These are phyloP conservation scores for Thermothielavioides terrestris DNA, from an alignment of 495 filamentous ascomycete genomes.

Conservation along the genomic window DNA sequence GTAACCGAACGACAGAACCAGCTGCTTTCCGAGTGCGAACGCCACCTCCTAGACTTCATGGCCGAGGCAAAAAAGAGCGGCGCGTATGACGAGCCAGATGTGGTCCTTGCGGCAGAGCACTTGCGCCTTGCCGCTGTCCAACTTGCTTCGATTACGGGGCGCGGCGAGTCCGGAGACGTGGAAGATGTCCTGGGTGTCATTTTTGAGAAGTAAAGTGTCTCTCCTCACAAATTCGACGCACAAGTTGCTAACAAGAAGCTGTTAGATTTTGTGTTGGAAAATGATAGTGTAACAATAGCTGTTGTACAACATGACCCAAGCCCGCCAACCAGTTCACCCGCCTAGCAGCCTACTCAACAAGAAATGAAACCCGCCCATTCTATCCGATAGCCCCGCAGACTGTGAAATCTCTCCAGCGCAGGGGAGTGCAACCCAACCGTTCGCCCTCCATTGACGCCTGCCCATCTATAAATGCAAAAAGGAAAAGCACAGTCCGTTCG, in stretches of 20 bases:
- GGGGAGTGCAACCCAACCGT: not conserved
- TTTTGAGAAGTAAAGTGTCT: conserved; percentile 70
- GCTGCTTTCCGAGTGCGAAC: conserved; percentile 63
- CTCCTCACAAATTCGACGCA: not conserved
- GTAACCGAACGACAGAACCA: conserved; percentile 83
- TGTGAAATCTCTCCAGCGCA: conserved; percentile 3
- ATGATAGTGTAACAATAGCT: conserved; percentile 7
- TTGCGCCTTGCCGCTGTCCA: conserved; percentile 72
- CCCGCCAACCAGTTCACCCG: not conserved
- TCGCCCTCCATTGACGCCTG: not conserved
- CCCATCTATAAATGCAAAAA: not conserved
- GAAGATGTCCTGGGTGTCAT: conserved; percentile 96
- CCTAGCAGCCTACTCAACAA: not conserved
- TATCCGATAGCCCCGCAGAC: not conserved
- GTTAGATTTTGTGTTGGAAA: conserved; percentile 29
- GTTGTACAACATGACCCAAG: conserved; percentile 2
- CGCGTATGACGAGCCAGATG: conserved; percentile 38
- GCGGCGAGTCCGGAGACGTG: conserved; percentile 80
- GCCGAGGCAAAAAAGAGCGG: conserved; percentile 25
- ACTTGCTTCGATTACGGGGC: conserved; percentile 79
- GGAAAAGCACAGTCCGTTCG: not conserved
- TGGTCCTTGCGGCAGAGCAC: conserved; percentile 91
- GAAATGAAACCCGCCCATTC: not conserved
- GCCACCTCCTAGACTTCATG: conserved; percentile 63
- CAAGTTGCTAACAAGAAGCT: not conserved